Evolutionary conservation across 108 stramenopile genomes (phyloP), one percentile per base, ranked within the genome.

Genomic region (Stephanodiscus minutulus): DNA sequence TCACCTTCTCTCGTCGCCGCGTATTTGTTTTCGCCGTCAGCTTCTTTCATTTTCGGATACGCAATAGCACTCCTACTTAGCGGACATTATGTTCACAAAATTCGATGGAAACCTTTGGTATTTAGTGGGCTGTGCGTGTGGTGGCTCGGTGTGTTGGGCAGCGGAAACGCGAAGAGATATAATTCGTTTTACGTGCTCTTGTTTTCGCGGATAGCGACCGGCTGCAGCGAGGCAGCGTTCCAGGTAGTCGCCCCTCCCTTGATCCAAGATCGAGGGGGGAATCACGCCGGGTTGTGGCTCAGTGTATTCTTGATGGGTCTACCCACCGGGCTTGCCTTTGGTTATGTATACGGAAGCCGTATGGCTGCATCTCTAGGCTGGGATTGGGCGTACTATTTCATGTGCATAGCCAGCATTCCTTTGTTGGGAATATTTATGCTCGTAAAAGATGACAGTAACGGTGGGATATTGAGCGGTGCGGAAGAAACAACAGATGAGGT

Each of bases 11-110:
- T 31, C 25, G 13, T 18, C 7, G 21, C 61, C 9, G 50, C 31
- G 6, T 53, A 37, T 9, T 53, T 55, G 25, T 50, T 24, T 29
- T 18, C 3, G 1, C 1, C 7, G 1, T 25, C 20, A 56, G 81
- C 81, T n/a, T 76, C 76, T 22, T 82, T 82, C 58, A 78, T 82
- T 17, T 64, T 56, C 35, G 81, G 81, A 13, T 82, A 82, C 36
- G 44, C 49, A 21, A 48, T 82, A 20, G 54, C 76, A 21, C 64
- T 82, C 18, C 56, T 82, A 3, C 33, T 82, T 3, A 50, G 37
- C 17, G 72, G 72, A 22, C 81, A 82, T 21, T 78, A 62, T 35
- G 81, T 82, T 35, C 81, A 82, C 66, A 78, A 68, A 49, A 49
- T 78, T n/a, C 35, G 66, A 56, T 82, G 81, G 81, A 82, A 82